Evolutionary conservation across 352 stramenopile species (phyloP), one percentile per base, ranked within the genome.

Genomic region (Phytophthora parvispora): DNA sequence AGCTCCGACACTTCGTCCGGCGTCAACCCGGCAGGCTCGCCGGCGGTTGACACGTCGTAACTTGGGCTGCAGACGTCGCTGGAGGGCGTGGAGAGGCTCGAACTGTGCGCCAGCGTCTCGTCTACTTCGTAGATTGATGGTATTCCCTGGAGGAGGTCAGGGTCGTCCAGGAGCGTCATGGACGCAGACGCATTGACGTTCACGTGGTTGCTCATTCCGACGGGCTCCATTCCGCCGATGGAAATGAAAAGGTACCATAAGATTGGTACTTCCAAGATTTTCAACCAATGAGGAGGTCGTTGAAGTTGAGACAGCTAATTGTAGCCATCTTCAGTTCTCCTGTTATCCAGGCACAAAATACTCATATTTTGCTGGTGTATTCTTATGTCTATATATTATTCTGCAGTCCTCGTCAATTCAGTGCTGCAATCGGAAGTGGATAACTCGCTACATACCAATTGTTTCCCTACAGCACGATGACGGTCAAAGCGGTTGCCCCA

Each of bases 1-100:
- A 80, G 68, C 34, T 75, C 68, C 18, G 63, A 47, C 18, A 64
- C 72, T 69, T 80, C 73, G 49, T 80, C 68, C n/a, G 68, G 60
- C 52, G 73, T 77, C 49, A 80, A 56, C 13, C 49, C 52, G 7
- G 45, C 28, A 16, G 52, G 31, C 43, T 69, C 51, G 2, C 24
- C 18, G 9, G 1, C 29, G 38, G 54, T 68, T 32, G 57, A 51
- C 6, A 20, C 27, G 48, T 18, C 61, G 18, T 68, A 69, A 69
- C 63, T 72, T 53, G 25, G 25, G 45, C 50, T 76, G 51, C 15
- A 72, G 24, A 60, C 12, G n/a, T 56, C 52, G 0, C 36, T 36
- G 20, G 47, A 15, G 31, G 53, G 18, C 31, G 55, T 47, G 15
- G 29, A 48, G 5, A 53, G 27, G 32, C 49, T 68, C 28, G 51